phyloP scores from a whole-genome alignment of 2,329 filamentous ascomycete species.

The Moelleriella libera region DNA sequence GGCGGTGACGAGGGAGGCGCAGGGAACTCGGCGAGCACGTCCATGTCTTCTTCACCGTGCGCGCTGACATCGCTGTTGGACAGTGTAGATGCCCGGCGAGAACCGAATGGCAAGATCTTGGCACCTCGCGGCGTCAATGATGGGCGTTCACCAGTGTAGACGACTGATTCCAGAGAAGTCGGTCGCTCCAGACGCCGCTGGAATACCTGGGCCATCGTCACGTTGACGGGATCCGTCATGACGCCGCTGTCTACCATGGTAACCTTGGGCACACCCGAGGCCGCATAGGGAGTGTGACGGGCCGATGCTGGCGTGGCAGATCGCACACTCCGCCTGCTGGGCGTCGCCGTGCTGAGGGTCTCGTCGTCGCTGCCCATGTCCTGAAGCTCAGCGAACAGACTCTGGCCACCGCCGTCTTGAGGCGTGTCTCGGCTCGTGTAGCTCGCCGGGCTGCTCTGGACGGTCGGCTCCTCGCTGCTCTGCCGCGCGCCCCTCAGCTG shows the following conservation, averaged over 20 bases:
- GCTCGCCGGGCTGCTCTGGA: conserved; percentile 46
- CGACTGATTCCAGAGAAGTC: conserved; percentile 26
- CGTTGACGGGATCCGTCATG: conserved; percentile 45
- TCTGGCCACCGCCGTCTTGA: conserved; percentile 46
- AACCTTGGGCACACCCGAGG: conserved; percentile 34
- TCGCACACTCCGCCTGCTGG: conserved; percentile 33
- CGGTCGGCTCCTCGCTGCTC: conserved; percentile 41
- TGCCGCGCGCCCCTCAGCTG: conserved; percentile 45
- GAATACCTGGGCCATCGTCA: conserved; percentile 10
- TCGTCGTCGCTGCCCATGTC: conserved; percentile 66
- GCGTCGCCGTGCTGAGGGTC: conserved; percentile 46
- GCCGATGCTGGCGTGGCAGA: conserved; percentile 34
- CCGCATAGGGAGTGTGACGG: conserved; percentile 24
- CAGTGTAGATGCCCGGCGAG: conserved; percentile 30
- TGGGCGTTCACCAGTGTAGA: conserved; percentile 13
- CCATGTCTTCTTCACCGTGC: conserved; percentile 34
- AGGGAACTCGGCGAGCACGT: conserved; percentile 38
- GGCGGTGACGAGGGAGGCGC: conserved; percentile 32
- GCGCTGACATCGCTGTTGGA: conserved; percentile 39
- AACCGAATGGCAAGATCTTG: conserved; percentile 11
- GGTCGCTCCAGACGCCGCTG: conserved; percentile 14
- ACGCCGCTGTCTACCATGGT: conserved; percentile 46
- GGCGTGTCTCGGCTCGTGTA: conserved; percentile 38
- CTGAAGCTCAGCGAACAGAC: conserved; percentile 79
- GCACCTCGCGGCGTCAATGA: conserved; percentile 12